phyloP scores from a whole-genome alignment of 768 basidiomycete genomes.

The Collybia mongolica region DNA sequence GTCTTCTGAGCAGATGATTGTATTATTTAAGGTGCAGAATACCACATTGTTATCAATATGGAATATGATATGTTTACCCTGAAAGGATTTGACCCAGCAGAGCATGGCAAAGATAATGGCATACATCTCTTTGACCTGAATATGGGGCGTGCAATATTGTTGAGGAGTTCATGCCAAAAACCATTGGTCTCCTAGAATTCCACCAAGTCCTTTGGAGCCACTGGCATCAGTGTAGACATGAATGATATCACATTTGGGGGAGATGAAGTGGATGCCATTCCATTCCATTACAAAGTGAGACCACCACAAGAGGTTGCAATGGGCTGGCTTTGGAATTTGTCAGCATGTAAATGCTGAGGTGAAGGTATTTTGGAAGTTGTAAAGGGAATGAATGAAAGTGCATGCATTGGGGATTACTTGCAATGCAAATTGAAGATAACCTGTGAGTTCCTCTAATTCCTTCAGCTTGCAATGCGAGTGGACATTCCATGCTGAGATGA shows the following conservation, averaged over 20 bases:
- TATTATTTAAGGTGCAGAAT: slow-evolving; percentile 12
- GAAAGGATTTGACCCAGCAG: slow-evolving; percentile 23
- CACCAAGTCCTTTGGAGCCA: slow-evolving; percentile 26
- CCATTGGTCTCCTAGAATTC: slow-evolving; percentile 19
- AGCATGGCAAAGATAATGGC: slow-evolving; percentile 29
- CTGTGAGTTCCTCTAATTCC: slow-evolving; percentile 29
- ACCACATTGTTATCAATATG: slow-evolving; percentile 27
- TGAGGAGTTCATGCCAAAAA: slow-evolving; percentile 22
- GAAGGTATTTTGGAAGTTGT: slow-evolving; percentile 23
- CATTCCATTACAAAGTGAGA: slow-evolving; percentile 19
- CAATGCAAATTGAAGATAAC: slow-evolving; percentile 31
- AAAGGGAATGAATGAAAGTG: too few species aligned
- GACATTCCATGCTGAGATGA: slow-evolving; percentile 21
- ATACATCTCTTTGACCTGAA: slow-evolving; percentile 32
- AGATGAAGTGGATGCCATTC: slow-evolving; percentile 25
- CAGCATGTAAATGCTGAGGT: slow-evolving; percentile 23
- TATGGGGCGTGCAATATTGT: slow-evolving; percentile 21
- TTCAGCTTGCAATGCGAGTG: slow-evolving; percentile 15
- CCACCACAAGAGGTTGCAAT: slow-evolving; percentile 32
- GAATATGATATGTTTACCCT: slow-evolving; percentile 23
- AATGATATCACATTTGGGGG: slow-evolving; percentile 7
- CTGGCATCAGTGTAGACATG: slow-evolving; percentile 30
- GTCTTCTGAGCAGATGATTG: too few species aligned
- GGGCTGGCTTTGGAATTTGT: slow-evolving; percentile 18
- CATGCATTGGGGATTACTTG: slow-evolving; percentile 30